These are phyloP conservation scores for Trypanosoma mega DNA, from an alignment of 208 protist species.

Conservation along the genomic window DNA sequence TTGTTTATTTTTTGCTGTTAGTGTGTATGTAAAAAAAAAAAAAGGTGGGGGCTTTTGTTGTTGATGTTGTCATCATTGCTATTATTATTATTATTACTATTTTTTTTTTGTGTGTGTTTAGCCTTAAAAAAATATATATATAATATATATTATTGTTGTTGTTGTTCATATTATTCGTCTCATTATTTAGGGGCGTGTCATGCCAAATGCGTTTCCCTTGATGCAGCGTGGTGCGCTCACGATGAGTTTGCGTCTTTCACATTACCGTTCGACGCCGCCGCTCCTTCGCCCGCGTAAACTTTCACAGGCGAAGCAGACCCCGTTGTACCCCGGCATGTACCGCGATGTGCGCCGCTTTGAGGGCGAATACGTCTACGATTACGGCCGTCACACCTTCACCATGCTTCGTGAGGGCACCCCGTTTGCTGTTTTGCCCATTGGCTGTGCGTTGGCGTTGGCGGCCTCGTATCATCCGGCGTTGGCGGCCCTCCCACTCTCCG, in stretches of 20 bases:
- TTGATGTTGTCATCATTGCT: no score
- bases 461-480: slow-evolving; percentile 28
- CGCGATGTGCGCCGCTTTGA: slow-evolving; percentile 58
- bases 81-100: no score
- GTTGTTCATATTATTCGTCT: slow-evolving; percentile 3
- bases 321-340: slow-evolving; percentile 61
- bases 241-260: slow-evolving; percentile 3
- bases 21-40: no score
- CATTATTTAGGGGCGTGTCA: background rate
- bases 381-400: slow-evolving; percentile 64
- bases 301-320: slow-evolving; percentile 61
- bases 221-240: background rate
- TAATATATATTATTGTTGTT: slow-evolving; percentile 10
- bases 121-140: no score
- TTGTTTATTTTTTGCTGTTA: no score
- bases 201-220: background rate
- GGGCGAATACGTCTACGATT: slow-evolving; percentile 74
- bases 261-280: slow-evolving; percentile 1
- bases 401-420: slow-evolving; percentile 57
- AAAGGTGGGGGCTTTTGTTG: no score
- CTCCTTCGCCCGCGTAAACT: slow-evolving; percentile 31
- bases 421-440: slow-evolving; percentile 49
- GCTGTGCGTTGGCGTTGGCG: slow-evolving; percentile 49
- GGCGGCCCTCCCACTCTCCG: slow-evolving; percentile 30
- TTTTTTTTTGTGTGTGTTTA: no score